Conservation (phyloP, 768 basidiomycete species). For the Mycena leptocephala region DNA sequence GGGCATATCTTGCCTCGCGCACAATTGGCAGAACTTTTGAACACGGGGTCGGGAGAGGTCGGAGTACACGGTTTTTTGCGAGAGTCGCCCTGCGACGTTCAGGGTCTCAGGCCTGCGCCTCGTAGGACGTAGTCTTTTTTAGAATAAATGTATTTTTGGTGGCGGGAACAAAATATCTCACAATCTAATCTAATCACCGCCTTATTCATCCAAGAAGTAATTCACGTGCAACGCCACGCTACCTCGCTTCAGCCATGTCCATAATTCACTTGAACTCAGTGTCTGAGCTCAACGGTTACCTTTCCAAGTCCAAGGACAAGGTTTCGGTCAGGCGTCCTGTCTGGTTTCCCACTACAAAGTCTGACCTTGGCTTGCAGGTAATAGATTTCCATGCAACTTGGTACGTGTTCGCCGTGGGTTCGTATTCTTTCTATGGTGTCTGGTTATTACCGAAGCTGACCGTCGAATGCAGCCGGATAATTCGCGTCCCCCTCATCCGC, state of each 20-base stretch:
- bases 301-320: constrained; percentile 74
- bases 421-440: neutral
- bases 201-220: neutral
- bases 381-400: constrained; percentile 93
- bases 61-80: neutral
- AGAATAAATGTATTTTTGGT: neutral
- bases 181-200: neutral
- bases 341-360: neutral
- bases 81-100: neutral
- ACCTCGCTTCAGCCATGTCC: constrained; percentile 58
- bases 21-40: constrained; percentile 42
- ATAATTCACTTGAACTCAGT: constrained; percentile 76
- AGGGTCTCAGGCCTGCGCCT: constrained; percentile 28
- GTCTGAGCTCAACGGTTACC: constrained; percentile 73
- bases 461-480: neutral
- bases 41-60: neutral
- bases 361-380: constrained; percentile 61
- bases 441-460: neutral
- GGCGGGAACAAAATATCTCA: neutral
- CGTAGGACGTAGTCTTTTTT: neutral
- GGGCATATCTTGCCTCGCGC: constrained; percentile 47
- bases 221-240: neutral
- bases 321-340: constrained; percentile 64
- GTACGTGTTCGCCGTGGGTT: constrained; percentile 54
- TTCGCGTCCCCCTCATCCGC: neutral